Percentiles rank a stretch among this genome's conserved stretches.
Evolutionary conservation across 148 eudicot species (phyloP).

Genomic region (Spergularia marina): DNA sequence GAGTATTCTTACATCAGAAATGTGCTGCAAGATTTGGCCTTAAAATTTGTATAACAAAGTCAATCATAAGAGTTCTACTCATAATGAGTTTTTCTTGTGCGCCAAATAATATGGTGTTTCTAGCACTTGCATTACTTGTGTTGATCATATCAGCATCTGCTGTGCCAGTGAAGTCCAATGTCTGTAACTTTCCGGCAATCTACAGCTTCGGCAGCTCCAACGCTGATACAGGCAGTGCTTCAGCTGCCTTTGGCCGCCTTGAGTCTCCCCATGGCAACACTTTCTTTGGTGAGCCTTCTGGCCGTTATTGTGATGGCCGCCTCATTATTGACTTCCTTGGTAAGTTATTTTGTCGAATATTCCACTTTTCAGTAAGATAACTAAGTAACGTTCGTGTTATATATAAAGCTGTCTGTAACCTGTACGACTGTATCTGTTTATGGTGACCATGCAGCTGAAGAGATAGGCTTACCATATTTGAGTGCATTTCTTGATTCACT

Average conservation of each 20-base stretch:
- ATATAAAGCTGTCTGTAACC: neutral
- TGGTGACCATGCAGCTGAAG: conserved; percentile 40
- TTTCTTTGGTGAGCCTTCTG: conserved; percentile 54
- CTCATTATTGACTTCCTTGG: conserved; percentile 69
- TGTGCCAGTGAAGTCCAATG: neutral
- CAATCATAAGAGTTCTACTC: too few species aligned
- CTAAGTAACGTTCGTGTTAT: too few species aligned
- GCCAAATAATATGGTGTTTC: too few species aligned
- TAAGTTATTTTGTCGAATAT: conserved; percentile 7
- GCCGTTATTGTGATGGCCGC: conserved; percentile 68
- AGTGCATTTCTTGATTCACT: conserved; percentile 66
- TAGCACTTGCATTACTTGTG: too few species aligned
- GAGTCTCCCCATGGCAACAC: conserved; percentile 55
- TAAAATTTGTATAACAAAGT: too few species aligned
- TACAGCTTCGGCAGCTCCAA: conserved; percentile 85
- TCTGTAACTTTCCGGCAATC: conserved; percentile 45
- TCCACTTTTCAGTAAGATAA: too few species aligned
- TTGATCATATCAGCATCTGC: too few species aligned
- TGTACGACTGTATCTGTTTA: neutral
- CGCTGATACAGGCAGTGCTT: conserved; percentile 71
- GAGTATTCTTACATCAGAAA: too few species aligned
- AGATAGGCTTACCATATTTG: conserved; percentile 49
- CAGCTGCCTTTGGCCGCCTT: conserved; percentile 68
- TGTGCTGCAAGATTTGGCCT: too few species aligned
- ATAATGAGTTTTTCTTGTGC: too few species aligned